Evolutionary conservation across 2,329 filamentous ascomycete genomes (phyloP).

Genomic region (Tolypocladium tundrense): DNA sequence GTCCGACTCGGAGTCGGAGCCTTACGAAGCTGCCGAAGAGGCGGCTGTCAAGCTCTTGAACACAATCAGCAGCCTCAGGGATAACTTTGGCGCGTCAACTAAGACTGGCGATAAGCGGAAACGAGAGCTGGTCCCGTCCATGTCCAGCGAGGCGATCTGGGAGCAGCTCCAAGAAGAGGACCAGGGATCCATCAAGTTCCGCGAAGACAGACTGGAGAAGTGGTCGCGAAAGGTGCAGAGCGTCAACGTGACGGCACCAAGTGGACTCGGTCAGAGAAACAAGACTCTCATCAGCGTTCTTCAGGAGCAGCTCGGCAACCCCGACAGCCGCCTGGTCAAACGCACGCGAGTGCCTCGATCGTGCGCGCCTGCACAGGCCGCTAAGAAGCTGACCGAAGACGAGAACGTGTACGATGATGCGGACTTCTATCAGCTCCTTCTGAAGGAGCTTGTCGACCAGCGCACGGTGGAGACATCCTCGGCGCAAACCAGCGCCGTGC

Average conservation of each 20-base stretch:
- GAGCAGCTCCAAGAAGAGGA: slow-evolving; percentile 59
- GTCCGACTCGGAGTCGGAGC: slow-evolving; percentile 31
- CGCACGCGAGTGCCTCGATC: slow-evolving; percentile 63
- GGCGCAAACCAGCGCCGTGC: slow-evolving; percentile 32
- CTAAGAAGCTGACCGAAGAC: slow-evolving; percentile 46
- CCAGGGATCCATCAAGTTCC: slow-evolving; percentile 42
- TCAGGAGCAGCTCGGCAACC: slow-evolving; percentile 55
- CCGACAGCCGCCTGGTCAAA: slow-evolving; percentile 54
- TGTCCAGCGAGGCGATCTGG: slow-evolving; percentile 60
- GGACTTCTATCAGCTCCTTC: slow-evolving; percentile 84
- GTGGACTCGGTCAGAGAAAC: slow-evolving; percentile 17
- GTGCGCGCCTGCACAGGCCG: slow-evolving; percentile 61
- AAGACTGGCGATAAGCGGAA: slow-evolving; percentile 53
- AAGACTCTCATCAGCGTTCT: slow-evolving; percentile 53
- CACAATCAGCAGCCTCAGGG: slow-evolving; percentile 61
- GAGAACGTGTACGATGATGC: slow-evolving; percentile 77
- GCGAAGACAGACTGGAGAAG: slow-evolving; percentile 70
- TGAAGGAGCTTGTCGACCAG: slow-evolving; percentile 89
- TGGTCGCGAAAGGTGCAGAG: slow-evolving; percentile 66
- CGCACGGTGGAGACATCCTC: slow-evolving; percentile 60
- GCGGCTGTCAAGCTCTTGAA: slow-evolving; percentile 81
- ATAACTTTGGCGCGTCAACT: slow-evolving; percentile 43
- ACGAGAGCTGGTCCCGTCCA: slow-evolving; percentile 39
- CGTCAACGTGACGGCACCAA: slow-evolving; percentile 30
- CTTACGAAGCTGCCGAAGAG: slow-evolving; percentile 68